Evolutionary conservation across 1,284 basidiomycete genomes (phyloP).

Genomic region (Microbotryum lychnidis-dioicae): DNA sequence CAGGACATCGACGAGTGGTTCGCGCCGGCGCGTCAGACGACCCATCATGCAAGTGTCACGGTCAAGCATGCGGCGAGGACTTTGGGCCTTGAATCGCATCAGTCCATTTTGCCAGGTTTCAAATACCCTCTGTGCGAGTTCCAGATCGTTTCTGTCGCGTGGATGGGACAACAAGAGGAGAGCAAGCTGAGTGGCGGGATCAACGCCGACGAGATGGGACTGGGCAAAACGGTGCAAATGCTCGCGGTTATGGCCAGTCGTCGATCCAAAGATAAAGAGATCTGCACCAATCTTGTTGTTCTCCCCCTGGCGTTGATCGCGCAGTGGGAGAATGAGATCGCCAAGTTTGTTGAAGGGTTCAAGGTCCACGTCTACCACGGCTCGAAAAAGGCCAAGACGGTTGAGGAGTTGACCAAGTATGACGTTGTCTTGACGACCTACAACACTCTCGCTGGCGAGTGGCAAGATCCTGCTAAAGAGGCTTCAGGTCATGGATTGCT

Average conservation of each 20-base stretch:
- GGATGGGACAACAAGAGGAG: slow-evolving; percentile 37
- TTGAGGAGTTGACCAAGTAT: slow-evolving; percentile 34
- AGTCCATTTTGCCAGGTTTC: no score
- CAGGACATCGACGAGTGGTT: no score
- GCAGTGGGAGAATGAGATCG: slow-evolving; percentile 85
- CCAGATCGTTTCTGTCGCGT: slow-evolving; percentile 51
- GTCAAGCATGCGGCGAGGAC: no score
- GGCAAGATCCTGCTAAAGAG: not conserved
- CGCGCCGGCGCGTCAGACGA: no score
- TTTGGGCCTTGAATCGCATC: no score
- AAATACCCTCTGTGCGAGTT: no score
- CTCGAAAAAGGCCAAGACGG: slow-evolving; percentile 36
- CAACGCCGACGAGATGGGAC: slow-evolving; percentile 28
- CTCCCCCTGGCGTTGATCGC: slow-evolving; percentile 58
- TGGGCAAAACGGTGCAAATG: slow-evolving; percentile 18
- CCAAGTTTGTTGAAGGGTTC: slow-evolving; percentile 59
- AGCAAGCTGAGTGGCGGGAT: slow-evolving; percentile 16
- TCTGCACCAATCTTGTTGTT: slow-evolving; percentile 16
- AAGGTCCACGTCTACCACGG: slow-evolving; percentile 76
- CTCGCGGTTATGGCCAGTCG: not conserved
- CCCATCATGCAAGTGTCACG: no score
- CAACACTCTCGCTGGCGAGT: slow-evolving; percentile 37
- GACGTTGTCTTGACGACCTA: slow-evolving; percentile 69
- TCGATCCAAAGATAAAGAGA: not conserved
- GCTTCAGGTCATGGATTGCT: slow-evolving; percentile 47